These are phyloP conservation scores for Solanum hybrid DNA, from an alignment of 305 asterid species.

Conservation along the genomic window DNA sequence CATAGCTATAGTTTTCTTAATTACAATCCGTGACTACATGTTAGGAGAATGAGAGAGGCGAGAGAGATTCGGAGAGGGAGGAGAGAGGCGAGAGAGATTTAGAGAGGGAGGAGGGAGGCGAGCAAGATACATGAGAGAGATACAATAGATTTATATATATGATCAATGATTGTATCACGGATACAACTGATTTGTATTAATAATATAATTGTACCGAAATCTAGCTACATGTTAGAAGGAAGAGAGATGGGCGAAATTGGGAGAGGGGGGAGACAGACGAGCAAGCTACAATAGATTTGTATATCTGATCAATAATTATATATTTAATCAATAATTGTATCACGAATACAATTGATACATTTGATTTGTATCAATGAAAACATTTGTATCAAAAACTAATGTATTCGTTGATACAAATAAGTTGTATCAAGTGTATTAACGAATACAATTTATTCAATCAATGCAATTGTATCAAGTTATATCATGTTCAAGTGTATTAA, in stretches of 20 bases:
- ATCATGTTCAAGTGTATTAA: no score
- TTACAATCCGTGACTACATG: background rate
- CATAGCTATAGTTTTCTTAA: background rate
- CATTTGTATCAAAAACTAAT: no score
- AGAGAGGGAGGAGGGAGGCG: background rate
- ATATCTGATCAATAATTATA: no score
- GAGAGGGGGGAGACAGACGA: background rate
- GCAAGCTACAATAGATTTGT: background rate
- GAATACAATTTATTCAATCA: no score
- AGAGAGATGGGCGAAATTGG: background rate
- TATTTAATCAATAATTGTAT: no score
- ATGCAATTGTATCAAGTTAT: no score
- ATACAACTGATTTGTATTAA: background rate
- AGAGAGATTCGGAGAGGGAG: background rate
- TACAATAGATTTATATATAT: no score
- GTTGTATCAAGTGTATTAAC: no score
- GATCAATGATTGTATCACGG: background rate
- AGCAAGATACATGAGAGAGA: background rate
- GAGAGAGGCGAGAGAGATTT: background rate
- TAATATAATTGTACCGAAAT: no score
- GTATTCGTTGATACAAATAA: no score
- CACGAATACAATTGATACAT: background rate
- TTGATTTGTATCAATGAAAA: background rate
- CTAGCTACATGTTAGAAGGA: background rate
- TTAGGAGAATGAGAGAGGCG: background rate